phyloP scores from a whole-genome alignment of 495 filamentous ascomycete species.

The Daldinia caldariorum region DNA sequence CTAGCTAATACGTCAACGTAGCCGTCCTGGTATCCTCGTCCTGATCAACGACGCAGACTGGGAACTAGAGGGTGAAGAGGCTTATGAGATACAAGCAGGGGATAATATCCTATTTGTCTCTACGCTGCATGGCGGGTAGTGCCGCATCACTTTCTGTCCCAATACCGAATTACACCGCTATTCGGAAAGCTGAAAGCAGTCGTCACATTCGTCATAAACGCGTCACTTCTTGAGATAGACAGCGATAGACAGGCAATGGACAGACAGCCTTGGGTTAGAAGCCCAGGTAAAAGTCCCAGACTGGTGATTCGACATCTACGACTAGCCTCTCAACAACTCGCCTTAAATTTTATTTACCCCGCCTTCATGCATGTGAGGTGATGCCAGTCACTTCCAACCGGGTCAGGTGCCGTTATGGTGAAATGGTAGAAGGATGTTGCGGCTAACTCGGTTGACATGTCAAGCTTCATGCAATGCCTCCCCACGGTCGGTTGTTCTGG shows the following conservation, averaged over 20 bases:
- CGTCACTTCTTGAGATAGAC: slow-evolving; percentile 23
- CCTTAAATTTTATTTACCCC: slow-evolving; percentile 24
- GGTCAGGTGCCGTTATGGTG: slow-evolving; percentile 33
- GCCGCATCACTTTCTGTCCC: slow-evolving; percentile 20
- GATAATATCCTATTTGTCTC: slow-evolving; percentile 97
- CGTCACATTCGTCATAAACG: slow-evolving; percentile 33
- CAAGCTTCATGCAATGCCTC: slow-evolving; percentile 33
- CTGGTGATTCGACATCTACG: slow-evolving; percentile 25
- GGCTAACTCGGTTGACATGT: slow-evolving; percentile 39
- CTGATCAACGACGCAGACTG: slow-evolving; percentile 98
- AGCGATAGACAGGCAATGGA: not conserved
- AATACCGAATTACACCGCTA: slow-evolving; percentile 33
- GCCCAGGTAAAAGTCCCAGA: slow-evolving; percentile 1
- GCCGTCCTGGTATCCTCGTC: slow-evolving; percentile 95
- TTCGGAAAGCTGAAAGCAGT: slow-evolving; percentile 22
- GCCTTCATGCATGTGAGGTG: slow-evolving; percentile 40
- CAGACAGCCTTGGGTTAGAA: not conserved
- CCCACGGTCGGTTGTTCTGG: slow-evolving; percentile 33
- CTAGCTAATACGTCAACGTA: slow-evolving; percentile 52
- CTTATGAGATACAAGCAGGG: slow-evolving; percentile 79
- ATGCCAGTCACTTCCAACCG: slow-evolving; percentile 37
- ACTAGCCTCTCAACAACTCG: slow-evolving; percentile 33
- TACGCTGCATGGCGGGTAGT: slow-evolving; percentile 92
- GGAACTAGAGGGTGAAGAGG: slow-evolving; percentile 95
- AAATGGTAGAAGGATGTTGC: slow-evolving; percentile 26